A percentile compares a stretch with the other conserved stretches of the same genome.
These are phyloP conservation scores for Skeletonema grethae DNA, from an alignment of 108 stramenopile species.

Conservation along the genomic window DNA sequence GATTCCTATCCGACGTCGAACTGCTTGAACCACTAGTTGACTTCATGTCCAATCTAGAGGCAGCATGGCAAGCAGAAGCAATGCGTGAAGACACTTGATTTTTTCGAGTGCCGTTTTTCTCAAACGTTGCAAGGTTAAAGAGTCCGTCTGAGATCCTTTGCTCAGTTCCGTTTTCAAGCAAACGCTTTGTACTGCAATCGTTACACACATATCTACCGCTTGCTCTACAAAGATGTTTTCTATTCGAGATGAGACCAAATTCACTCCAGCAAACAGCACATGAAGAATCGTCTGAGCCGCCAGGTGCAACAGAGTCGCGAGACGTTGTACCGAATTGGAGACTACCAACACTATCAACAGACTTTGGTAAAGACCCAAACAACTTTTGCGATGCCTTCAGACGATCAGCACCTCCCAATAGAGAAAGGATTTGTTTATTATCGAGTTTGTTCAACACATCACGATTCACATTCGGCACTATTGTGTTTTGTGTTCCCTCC, in stretches of 20 bases:
- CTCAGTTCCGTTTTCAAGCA: slow-evolving; percentile 57
- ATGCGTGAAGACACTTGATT: slow-evolving; percentile 3
- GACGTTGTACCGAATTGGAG: slow-evolving; percentile 35
- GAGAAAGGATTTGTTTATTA: slow-evolving; percentile 44
- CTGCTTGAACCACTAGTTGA: slow-evolving; percentile 14
- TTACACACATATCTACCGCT: slow-evolving; percentile 75
- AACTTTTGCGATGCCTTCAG: slow-evolving; percentile 31
- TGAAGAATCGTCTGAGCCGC: slow-evolving; percentile 70
- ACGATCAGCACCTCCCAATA: slow-evolving; percentile 60
- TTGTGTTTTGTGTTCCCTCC: background rate
- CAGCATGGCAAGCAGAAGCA: background rate
- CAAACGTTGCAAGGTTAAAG: slow-evolving; percentile 57
- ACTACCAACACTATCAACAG: slow-evolving; percentile 8
- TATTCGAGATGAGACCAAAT: slow-evolving; percentile 76
- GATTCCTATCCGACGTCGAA: slow-evolving; percentile 9
- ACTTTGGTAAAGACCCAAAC: slow-evolving; percentile 36
- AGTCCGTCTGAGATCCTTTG: slow-evolving; percentile 80
- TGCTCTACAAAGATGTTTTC: slow-evolving; percentile 74
- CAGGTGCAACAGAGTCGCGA: slow-evolving; percentile 59
- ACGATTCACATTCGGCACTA: slow-evolving; percentile 27
- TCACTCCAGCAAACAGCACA: slow-evolving; percentile 87
- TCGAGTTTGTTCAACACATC: slow-evolving; percentile 49
- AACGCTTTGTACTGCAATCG: slow-evolving; percentile 78
- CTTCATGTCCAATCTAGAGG: background rate
- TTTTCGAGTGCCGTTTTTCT: slow-evolving; percentile 16